phyloP scores from a whole-genome alignment of 352 stramenopile species.

The Pythium volutum region DNA sequence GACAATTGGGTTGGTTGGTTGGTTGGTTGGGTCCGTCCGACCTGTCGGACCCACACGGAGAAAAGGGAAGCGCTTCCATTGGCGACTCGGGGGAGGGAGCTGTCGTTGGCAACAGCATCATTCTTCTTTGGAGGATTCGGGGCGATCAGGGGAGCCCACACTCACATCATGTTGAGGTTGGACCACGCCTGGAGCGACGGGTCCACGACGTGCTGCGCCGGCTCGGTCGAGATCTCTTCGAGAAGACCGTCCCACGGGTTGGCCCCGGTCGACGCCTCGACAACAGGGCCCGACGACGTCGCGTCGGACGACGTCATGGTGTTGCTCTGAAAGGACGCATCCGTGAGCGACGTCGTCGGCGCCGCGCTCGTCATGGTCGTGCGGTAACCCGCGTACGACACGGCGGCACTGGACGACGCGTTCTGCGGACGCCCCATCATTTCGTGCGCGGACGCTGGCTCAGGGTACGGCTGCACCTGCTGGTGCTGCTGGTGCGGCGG shows the following conservation, averaged over 20 bases:
- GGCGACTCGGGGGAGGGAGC: slow-evolving; percentile 8
- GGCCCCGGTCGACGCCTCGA: background rate
- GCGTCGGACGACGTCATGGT: slow-evolving; percentile 6
- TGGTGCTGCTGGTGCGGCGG: slow-evolving; percentile 16
- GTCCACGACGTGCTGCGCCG: slow-evolving; percentile 39
- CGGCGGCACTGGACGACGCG: background rate
- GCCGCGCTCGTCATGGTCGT: slow-evolving; percentile 12
- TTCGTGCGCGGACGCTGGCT: slow-evolving; percentile 17
- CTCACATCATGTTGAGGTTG: slow-evolving; percentile 74
- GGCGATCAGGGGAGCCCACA: no score
- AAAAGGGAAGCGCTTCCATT: slow-evolving; percentile 20
- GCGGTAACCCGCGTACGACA: slow-evolving; percentile 16
- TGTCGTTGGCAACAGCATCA: background rate
- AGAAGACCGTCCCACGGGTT: slow-evolving; percentile 72
- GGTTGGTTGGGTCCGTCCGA: no score
- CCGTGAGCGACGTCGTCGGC: slow-evolving; percentile 2
- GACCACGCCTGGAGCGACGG: slow-evolving; percentile 63
- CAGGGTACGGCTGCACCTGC: slow-evolving; percentile 24
- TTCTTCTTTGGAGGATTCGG: background rate
- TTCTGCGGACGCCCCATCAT: slow-evolving; percentile 16
- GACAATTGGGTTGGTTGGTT: background rate
- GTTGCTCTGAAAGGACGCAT: slow-evolving; percentile 3
- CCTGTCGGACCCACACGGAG: slow-evolving; percentile 1
- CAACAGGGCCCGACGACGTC: background rate
- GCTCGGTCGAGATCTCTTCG: slow-evolving; percentile 61